A percentile compares a stretch with the other conserved stretches of the same genome.
Conservation (phyloP, 1,284 basidiomycete genomes). For the Pseudozyma sp. region DNA sequence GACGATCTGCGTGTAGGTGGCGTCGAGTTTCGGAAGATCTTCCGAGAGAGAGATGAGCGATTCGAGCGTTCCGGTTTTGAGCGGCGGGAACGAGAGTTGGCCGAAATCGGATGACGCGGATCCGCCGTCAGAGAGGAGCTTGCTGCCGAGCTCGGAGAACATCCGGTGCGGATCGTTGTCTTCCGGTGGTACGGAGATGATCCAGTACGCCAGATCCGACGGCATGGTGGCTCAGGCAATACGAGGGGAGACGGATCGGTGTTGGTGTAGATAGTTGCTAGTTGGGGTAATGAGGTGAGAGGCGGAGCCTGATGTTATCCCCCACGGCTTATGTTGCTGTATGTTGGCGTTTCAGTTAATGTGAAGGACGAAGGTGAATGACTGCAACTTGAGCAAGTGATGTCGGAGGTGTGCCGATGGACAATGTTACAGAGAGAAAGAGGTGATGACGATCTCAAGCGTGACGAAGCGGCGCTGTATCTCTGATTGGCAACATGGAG, state of each 20-base stretch:
- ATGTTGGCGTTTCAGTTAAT: too few relatives aligned
- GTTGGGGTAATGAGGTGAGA: constrained; percentile 5
- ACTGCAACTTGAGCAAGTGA: too few relatives aligned
- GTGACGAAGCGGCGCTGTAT: not conserved
- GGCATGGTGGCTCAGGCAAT: constrained; percentile 68
- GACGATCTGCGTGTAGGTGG: constrained; percentile 85
- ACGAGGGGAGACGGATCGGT: not conserved
- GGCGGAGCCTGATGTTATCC: not conserved
- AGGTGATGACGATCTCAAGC: not conserved
- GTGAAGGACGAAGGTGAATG: too few relatives aligned
- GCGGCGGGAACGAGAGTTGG: constrained; percentile 57
- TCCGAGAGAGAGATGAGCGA: constrained; percentile 89
- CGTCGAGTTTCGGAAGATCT: constrained; percentile 89
- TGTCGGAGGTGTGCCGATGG: too few relatives aligned
- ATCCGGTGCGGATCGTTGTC: constrained; percentile 71
- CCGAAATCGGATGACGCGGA: constrained; percentile 57
- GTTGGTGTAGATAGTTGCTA: not conserved
- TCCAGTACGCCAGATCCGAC: constrained; percentile 73
- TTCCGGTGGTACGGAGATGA: constrained; percentile 72
- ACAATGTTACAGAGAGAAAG: not conserved
- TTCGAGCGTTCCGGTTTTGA: constrained; percentile 90
- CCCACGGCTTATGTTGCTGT: too few relatives aligned
- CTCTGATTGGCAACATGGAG: not conserved
- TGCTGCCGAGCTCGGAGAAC: constrained; percentile 70
- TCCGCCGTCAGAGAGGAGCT: constrained; percentile 67